Base-by-base conservation (phyloP, 2,329 filamentous ascomycete genomes). In the Bretziella fagacearum region DNA sequence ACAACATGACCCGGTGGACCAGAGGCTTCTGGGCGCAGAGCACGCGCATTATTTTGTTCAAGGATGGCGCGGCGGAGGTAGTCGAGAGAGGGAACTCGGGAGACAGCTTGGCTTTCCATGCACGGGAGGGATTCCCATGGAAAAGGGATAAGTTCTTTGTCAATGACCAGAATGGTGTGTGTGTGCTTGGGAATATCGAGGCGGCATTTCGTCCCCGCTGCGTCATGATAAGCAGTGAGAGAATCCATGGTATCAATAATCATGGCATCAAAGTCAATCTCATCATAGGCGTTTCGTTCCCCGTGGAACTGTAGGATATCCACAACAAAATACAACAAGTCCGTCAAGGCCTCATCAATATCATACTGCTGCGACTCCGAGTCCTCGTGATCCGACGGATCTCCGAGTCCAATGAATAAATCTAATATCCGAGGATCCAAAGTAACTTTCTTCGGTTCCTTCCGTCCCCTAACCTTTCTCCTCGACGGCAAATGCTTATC, bases 261-360 rank as follows among this genome's bases (percentile, higher is more conserved):
- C 75, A 98, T 93, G 54, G 72, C 66, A 53, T 98, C 91, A 58
- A 96, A 93, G 61, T 96, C 89, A 52, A 98, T 84, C 63, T 98
- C 91, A 55, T 98, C 91, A 62, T 95, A 95, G 0, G 93, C 91
- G 58, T 96, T 98, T 41, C 79, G 75, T 63, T 98, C 93, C 13
- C 91, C 91, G 55, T 94, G 84, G 61, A 98, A 96, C 59, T 96
- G 91, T 2, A 98, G 69, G 44, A 96, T 87, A 56, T 98, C 91
- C 4, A 98, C 80, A 1, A 96, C 83, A 58, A 96, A 96, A 63
- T 95, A 96, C 3, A 98, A 72, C 23, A 98, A 66, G 59, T 98
- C 91, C 54, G 81, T 85, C n/a, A 98, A 65, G 0, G 81, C 77
- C 56, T 96, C 89, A 53, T 96, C 89, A 18, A 93, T 71, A 52